A percentile compares a stretch with the other conserved stretches of the same genome.
These are phyloP conservation scores for Leccinum angustisporum DNA, from an alignment of 1,284 basidiomycete genomes.

Conservation along the genomic window DNA sequence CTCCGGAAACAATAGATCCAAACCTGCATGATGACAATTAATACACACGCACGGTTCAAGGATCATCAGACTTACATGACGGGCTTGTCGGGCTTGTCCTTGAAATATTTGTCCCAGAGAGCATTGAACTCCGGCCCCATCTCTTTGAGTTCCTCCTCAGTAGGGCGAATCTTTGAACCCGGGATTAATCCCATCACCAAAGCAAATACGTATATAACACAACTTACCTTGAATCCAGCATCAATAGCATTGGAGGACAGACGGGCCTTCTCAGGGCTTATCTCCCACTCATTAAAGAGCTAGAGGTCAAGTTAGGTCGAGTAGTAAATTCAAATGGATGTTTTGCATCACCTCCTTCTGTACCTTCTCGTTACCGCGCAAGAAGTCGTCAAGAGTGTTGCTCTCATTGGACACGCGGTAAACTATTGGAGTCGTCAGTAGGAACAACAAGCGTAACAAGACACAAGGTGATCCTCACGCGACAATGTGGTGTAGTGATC, in stretches of 20 bases:
- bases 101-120: slow-evolving; percentile 69
- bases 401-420: slow-evolving; percentile 68
- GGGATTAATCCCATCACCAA: background rate
- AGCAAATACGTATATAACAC: background rate
- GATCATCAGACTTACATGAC: slow-evolving; percentile 48
- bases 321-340: background rate
- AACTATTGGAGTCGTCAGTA: slow-evolving; percentile 41
- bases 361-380: slow-evolving; percentile 60
- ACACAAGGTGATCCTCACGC: slow-evolving; percentile 36
- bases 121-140: slow-evolving; percentile 76
- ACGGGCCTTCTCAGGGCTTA: slow-evolving; percentile 65
- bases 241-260: slow-evolving; percentile 70
- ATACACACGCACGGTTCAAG: background rate
- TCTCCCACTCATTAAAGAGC: slow-evolving; percentile 68
- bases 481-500: slow-evolving; percentile 73
- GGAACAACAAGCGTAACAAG: background rate
- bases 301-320: slow-evolving; percentile 21
- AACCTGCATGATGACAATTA: slow-evolving; percentile 40
- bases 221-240: slow-evolving; percentile 66
- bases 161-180: slow-evolving; percentile 56
- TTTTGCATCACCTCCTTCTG: slow-evolving; percentile 46
- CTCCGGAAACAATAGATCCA: slow-evolving; percentile 62
- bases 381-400: slow-evolving; percentile 64
- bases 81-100: slow-evolving; percentile 75
- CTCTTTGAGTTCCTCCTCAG: slow-evolving; percentile 64